Conservation (phyloP, 345 rosid species). For the Nasturtium officinale region DNA sequence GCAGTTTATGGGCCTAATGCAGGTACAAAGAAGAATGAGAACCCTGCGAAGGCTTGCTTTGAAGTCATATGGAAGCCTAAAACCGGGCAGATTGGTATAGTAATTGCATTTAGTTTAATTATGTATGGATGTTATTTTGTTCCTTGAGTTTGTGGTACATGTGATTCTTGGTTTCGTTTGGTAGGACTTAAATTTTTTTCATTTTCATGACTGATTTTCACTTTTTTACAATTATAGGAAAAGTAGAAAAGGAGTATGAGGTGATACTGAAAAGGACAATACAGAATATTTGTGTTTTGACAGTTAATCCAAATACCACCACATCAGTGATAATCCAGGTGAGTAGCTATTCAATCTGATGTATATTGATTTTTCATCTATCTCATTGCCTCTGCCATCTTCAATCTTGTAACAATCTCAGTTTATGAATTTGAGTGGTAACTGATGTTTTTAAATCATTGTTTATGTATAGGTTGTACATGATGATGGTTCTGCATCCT, state of each 20-base stretch:
- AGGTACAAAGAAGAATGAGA: slow-evolving; percentile 87
- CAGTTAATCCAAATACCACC: slow-evolving; percentile 83
- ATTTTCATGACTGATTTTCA: background rate
- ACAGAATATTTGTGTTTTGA: slow-evolving; percentile 81
- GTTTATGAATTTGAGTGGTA: background rate
- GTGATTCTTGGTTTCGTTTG: background rate
- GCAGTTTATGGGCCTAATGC: slow-evolving; percentile 94
- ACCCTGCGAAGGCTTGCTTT: slow-evolving; percentile 86
- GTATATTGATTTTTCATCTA: background rate
- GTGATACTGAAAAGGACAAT: slow-evolving; percentile 82
- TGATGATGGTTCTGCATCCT: slow-evolving; percentile 98
- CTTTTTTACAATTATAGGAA: slow-evolving; percentile 50
- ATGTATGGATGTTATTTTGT: background rate
- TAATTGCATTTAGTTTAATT: background rate
- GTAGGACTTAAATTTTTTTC: background rate
- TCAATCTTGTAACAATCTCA: background rate
- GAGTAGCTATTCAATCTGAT: background rate
- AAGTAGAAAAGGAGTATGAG: slow-evolving; percentile 75
- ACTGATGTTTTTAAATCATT: slow-evolving; percentile 18
- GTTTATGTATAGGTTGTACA: slow-evolving; percentile 90
- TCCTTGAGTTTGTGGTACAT: background rate
- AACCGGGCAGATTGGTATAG: slow-evolving; percentile 76
- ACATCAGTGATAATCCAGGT: slow-evolving; percentile 86
- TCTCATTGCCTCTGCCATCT: background rate
- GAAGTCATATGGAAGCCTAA: slow-evolving; percentile 97